phyloP scores from a whole-genome alignment of 768 basidiomycete genomes.

The Auricularia sp. region DNA sequence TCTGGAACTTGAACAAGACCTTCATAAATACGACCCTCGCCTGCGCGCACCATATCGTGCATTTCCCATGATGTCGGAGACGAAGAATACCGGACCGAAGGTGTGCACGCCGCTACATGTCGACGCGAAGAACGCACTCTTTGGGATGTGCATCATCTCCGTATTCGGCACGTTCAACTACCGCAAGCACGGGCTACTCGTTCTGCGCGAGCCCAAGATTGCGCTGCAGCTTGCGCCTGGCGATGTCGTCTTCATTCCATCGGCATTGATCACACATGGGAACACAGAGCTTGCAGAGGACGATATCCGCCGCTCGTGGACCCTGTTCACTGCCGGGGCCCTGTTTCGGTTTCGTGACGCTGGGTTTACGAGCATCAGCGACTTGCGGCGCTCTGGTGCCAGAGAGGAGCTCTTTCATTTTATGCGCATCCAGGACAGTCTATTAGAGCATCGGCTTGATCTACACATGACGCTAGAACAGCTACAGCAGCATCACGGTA shows the following conservation, averaged over 20 bases:
- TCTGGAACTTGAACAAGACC: too few relatives aligned
- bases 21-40: too few relatives aligned
- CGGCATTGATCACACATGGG: neutral
- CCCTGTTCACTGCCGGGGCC: neutral
- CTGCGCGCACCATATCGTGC: too few relatives aligned
- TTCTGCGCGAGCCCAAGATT: too few relatives aligned
- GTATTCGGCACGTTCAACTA: too few relatives aligned
- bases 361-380: neutral
- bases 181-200: too few relatives aligned
- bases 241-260: neutral
- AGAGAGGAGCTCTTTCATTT: neutral
- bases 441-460: neutral
- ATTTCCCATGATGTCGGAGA: too few relatives aligned
- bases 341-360: neutral
- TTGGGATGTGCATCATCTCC: too few relatives aligned
- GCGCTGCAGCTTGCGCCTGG: neutral
- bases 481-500: neutral
- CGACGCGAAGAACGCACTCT: too few relatives aligned
- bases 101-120: too few relatives aligned
- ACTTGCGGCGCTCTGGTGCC: neutral
- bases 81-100: too few relatives aligned
- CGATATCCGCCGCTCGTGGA: neutral
- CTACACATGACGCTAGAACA: neutral
- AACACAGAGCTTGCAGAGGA: neutral
- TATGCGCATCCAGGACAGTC: neutral